Evolutionary conservation across 176 grass and related monocot species (phyloP), one percentile per base, ranked within the genome.

Genomic region (Eragrostis curvula): DNA sequence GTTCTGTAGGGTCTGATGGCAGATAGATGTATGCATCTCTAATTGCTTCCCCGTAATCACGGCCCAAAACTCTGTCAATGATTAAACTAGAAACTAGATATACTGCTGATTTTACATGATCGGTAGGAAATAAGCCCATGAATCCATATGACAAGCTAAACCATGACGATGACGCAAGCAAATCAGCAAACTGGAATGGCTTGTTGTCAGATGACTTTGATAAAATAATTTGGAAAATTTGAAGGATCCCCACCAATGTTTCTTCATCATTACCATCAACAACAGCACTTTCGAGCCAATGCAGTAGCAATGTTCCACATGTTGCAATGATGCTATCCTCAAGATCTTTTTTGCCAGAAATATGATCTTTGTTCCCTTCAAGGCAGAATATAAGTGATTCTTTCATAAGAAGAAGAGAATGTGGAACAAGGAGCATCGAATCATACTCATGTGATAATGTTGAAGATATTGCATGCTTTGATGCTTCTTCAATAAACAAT

Each of bases 71-170:
- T 87, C 45, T 86, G 68, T 98, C 90, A 12, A 91, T 66, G 79
- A 98, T 75, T 48, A 66, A 95, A 87, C 92, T 74, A 41, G 86
- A 84, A 56, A 93, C 79, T 87, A 93, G 66, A 85, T 93, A 95
- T 78, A 98, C 90, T 81, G 58, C 76, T 74, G 86, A 88, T 89
- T 91, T 98, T 80, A 98, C 86, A 91, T 66, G 72, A 49, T 89
- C 88, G 17, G 89, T 86, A 80, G 90, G 81, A 93, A 95, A 98
- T 75, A 95, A 73, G 58, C 92, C 96, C 75, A 98, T 87, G 73
- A 90, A 89, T 73, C 90, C 92, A 88, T 95, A 98, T 50, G 92
- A 95, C 53, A 98, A 84, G 69, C 81, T 81, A 79, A 98, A 98
- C 96, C 92, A 98, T 86, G 88, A 95, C 57, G 92, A 91, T 8